phyloP scores from a whole-genome alignment of 305 asterid species.

The Nicotiana rustica region DNA sequence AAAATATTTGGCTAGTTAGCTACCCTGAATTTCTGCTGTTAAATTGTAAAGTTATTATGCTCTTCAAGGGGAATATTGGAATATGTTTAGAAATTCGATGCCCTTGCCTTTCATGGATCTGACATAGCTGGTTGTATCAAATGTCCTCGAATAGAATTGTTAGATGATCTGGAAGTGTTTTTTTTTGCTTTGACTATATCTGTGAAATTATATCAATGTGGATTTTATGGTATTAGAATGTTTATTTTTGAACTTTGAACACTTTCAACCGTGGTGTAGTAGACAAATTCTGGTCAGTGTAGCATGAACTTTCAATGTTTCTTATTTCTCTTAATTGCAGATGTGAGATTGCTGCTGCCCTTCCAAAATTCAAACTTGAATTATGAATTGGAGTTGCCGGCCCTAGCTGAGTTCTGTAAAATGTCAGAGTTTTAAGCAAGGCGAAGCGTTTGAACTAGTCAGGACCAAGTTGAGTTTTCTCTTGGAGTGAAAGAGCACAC shows the following conservation, averaged over 20 bases:
- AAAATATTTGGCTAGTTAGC: neutral
- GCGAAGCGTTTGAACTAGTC: conserved; percentile 18
- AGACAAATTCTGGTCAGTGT: neutral
- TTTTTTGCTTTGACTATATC: neutral
- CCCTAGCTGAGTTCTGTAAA: conserved; percentile 1
- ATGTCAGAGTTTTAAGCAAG: conserved; percentile 1
- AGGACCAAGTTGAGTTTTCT: conserved; percentile 19
- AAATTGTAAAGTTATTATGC: neutral
- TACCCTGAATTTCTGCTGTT: neutral
- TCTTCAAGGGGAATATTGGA: neutral
- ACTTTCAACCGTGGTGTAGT: neutral
- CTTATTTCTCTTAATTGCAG: conserved; percentile 15
- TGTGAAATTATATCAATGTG: neutral
- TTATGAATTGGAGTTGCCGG: conserved; percentile 29
- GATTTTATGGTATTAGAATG: neutral
- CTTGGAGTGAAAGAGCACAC: conserved; percentile 27
- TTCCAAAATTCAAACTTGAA: conserved; percentile 34
- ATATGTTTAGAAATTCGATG: neutral
- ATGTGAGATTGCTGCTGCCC: conserved; percentile 32
- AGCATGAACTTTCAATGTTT: neutral
- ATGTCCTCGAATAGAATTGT: neutral
- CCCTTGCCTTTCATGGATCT: neutral
- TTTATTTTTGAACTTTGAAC: neutral
- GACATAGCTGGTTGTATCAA: neutral
- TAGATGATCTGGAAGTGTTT: neutral